These are phyloP conservation scores for Xylariaceae sp. DNA, from an alignment of 2,329 filamentous ascomycete genomes.

Conservation along the genomic window DNA sequence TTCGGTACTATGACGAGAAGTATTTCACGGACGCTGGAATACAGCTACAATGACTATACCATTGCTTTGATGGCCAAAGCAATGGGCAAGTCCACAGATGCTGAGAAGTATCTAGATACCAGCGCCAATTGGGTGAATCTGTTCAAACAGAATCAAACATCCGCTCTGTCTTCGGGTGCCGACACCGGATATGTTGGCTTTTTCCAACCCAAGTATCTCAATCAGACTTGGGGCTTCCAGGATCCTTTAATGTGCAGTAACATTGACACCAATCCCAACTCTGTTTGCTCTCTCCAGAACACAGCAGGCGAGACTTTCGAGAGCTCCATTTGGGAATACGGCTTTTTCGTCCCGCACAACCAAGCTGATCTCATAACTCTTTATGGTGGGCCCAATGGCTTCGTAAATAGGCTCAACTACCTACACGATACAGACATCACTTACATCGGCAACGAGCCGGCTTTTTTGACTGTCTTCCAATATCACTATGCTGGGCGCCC, in stretches of 20 bases:
- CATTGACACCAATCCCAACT: constrained; percentile 38
- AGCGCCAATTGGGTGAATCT: constrained; percentile 66
- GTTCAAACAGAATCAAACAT: constrained; percentile 57
- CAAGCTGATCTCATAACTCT: constrained; percentile 51
- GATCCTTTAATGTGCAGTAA: constrained; percentile 62
- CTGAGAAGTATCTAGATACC: constrained; percentile 55
- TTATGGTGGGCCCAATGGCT: constrained; percentile 56
- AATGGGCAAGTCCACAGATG: constrained; percentile 51
- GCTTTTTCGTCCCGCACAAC: constrained; percentile 58
- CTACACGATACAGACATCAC: constrained; percentile 61
- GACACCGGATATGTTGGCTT: constrained; percentile 67
- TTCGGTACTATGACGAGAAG: constrained; percentile 67
- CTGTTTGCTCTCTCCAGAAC: constrained; percentile 56
- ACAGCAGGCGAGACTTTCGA: constrained; percentile 68
- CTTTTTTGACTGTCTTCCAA: constrained; percentile 50
- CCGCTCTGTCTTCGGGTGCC: constrained; percentile 46
- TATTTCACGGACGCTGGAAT: constrained; percentile 71
- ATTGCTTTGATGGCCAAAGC: constrained; percentile 59
- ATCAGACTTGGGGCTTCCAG: constrained; percentile 65
- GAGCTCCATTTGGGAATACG: constrained; percentile 68
- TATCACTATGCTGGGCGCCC: constrained; percentile 68
- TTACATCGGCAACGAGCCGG: constrained; percentile 60
- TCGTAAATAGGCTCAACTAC: constrained; percentile 58
- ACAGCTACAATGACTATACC: constrained; percentile 73
- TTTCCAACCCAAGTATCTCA: constrained; percentile 64